These are phyloP conservation scores for Apophysomyces variabilis DNA, from an alignment of 371 early-diverging fungal genomes.

Conservation along the genomic window DNA sequence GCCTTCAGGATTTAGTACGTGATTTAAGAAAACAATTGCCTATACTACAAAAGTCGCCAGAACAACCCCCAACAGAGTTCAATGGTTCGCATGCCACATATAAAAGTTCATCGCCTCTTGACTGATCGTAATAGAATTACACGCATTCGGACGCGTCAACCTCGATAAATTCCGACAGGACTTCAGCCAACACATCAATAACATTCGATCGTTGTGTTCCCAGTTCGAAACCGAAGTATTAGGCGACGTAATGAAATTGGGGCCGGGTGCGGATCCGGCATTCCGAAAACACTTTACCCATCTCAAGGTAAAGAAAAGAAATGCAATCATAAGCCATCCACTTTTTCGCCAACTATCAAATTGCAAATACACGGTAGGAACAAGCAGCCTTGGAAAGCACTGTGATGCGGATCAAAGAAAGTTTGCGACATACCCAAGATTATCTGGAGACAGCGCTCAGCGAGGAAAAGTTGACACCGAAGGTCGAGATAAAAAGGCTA, in stretches of 20 bases:
- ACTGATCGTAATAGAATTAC: constrained; percentile 41
- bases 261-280: constrained; percentile 57
- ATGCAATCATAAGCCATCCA: too few species aligned
- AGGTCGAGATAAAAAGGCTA: constrained; percentile 38
- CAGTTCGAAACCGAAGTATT: constrained; percentile 64
- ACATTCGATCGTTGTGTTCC: constrained; percentile 59
- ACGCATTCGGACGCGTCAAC: constrained; percentile 61
- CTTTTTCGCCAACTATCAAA: too few species aligned
- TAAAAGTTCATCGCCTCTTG: constrained; percentile 11
- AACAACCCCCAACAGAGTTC: constrained; percentile 14
- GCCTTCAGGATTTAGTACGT: constrained; percentile 34
- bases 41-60: constrained; percentile 15
- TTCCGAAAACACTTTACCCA: constrained; percentile 63
- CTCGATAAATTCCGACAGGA: constrained; percentile 52
- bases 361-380: constrained; percentile 32
- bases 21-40: constrained; percentile 36
- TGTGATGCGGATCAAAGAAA: constrained; percentile 51
- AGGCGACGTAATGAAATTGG: constrained; percentile 62
- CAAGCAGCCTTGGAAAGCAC: constrained; percentile 59
- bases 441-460: constrained; percentile 46
- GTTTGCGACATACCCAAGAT: constrained; percentile 46
- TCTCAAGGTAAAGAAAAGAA: constrained; percentile 40
- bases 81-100: constrained; percentile 27
- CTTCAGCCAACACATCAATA: constrained; percentile 53
- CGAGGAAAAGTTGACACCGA: constrained; percentile 51